Evolutionary conservation across 1,284 basidiomycete genomes (phyloP), one percentile per base, ranked within the genome.

Genomic region (Rhodotorula mucilaginosa): DNA sequence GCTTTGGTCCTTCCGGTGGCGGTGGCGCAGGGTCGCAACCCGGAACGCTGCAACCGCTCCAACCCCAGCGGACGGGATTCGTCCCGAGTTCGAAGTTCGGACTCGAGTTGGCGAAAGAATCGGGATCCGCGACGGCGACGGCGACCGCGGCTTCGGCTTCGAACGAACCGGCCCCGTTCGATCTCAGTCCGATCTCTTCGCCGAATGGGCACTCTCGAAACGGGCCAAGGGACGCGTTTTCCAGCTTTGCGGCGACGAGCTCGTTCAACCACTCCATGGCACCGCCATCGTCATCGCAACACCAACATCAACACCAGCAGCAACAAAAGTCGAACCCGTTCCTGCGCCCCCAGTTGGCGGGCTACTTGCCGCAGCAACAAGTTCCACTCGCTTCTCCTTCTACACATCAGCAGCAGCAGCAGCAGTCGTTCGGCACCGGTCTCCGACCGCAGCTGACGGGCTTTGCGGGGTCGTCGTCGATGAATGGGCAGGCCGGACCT

Each of bases 51-150:
- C 31, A 62, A 16, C 66, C 66, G n/a, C 66, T 72, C 3, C 54
- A 49, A n/a, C 73, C 71, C 0, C 71, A 72, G 51, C 56, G 58
- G 49, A 73, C 71, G 23, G 71, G 71, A 6, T 73, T 73, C 62
- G 58, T 64, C 1, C 71, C 71, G 31, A 60, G 61, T 15, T 67
- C 65, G 12, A 26, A 48, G 13, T 73, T 70, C 58, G 72, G 72
- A 4, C 60, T 61, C 15, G 67, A 69, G 26, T n/a, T 74, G 12
- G 52, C 57, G 48, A 21, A 46, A 31, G 56, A 26, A n/a, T 15
- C 12, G 44, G 56, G 12, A 23, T 34, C 63, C 44, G 62, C n/a
- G 52, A n/a, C 13, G 26, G 5, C 10, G 18, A 44, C 16, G 44
- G 54, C 16, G 48, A 21, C 4, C 16, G 44, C 16, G 54, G 16